Percentiles rank a stretch among this genome's conserved stretches.
Evolutionary conservation across 371 early-diverging fungal species (phyloP).

Genomic region (Rhizopus arrhizus): DNA sequence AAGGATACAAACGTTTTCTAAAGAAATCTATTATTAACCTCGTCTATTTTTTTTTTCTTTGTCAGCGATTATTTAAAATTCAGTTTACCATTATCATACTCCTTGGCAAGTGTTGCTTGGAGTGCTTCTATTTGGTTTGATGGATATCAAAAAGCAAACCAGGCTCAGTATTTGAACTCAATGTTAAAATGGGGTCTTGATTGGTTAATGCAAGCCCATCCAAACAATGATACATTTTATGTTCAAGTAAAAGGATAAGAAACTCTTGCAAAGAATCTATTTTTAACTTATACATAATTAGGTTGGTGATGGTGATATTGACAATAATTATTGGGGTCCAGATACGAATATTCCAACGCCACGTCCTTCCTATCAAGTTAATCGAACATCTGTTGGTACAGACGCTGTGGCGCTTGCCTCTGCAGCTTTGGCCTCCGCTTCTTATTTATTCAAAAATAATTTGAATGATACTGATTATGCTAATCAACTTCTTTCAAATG

Average conservation of each 20-base stretch:
- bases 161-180: constrained; percentile 47
- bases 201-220: constrained; percentile 52
- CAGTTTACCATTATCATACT: constrained; percentile 59
- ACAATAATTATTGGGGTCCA: constrained; percentile 53
- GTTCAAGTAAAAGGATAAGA: constrained; percentile 28
- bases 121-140: constrained; percentile 60
- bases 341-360: constrained; percentile 58
- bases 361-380: constrained; percentile 57
- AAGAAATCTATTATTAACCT: too few species aligned
- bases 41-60: too few species aligned
- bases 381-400: constrained; percentile 53
- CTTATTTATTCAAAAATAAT: constrained; percentile 55
- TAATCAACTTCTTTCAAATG: constrained; percentile 28
- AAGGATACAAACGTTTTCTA: neutral
- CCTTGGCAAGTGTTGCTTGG: constrained; percentile 58
- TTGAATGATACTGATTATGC: constrained; percentile 57
- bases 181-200: constrained; percentile 70
- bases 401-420: constrained; percentile 63
- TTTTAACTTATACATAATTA: neutral
- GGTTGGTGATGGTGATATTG: constrained; percentile 41
- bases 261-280: too few species aligned
- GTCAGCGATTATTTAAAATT: constrained; percentile 68
- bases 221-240: constrained; percentile 31
- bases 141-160: constrained; percentile 60
- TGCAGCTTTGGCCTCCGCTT: constrained; percentile 65